Percentiles rank a stretch among this genome's conserved stretches.
Evolutionary conservation across 139 green algal species (phyloP).

Genomic region (Chlorella ohadii): DNA sequence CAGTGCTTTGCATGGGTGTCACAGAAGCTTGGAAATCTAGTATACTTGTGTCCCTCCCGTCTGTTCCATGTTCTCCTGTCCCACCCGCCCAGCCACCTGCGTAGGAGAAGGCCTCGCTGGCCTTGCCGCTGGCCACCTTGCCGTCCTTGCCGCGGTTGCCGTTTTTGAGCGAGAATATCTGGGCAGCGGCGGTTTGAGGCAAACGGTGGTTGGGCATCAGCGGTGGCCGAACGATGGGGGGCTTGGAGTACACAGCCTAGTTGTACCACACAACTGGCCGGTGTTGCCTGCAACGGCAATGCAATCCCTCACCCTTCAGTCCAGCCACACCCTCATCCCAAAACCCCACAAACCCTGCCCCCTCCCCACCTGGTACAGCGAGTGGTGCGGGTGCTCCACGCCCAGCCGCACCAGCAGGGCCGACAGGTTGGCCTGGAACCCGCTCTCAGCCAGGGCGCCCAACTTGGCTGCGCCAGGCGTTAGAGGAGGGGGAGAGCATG

Average conservation of each 20-base stretch:
- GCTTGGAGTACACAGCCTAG: too few relatives aligned
- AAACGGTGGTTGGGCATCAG: too few relatives aligned
- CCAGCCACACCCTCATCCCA: too few relatives aligned
- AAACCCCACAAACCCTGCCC: not conserved
- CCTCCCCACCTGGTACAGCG: constrained; percentile 69
- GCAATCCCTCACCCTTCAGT: too few relatives aligned
- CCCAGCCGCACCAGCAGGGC: constrained; percentile 69
- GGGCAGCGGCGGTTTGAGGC: too few relatives aligned
- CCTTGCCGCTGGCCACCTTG: constrained; percentile 3
- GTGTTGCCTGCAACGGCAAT: too few relatives aligned
- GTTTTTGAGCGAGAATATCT: constrained; percentile 75
- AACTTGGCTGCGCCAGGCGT: constrained; percentile 18
- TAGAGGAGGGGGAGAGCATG: not conserved
- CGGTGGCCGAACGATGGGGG: too few relatives aligned
- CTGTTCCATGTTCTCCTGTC: too few relatives aligned
- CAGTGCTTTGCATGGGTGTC: too few relatives aligned
- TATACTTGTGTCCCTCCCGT: too few relatives aligned
- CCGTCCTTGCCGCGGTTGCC: constrained; percentile 55
- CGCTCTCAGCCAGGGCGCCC: constrained; percentile 8
- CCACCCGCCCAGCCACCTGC: not conserved
- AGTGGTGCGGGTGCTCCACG: constrained; percentile 88
- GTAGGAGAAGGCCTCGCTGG: constrained; percentile 26
- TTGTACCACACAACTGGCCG: too few relatives aligned
- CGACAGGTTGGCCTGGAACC: constrained; percentile 51
- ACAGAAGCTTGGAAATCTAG: too few relatives aligned